Conservation (phyloP, 805 yeast genomes). For the Peterozyma toletana region DNA sequence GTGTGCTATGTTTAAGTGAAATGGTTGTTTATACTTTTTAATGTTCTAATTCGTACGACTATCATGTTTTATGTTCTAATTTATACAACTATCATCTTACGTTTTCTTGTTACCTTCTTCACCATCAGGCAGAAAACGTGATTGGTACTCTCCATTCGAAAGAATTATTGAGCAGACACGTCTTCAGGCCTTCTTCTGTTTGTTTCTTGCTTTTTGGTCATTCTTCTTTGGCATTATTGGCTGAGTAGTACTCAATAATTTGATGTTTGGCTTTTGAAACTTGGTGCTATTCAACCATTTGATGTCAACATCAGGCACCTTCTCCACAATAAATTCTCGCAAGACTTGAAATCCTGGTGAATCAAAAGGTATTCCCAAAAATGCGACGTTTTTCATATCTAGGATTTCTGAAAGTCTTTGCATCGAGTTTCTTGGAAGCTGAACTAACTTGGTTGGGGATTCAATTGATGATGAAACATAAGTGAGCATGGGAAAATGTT, state of each 20-base stretch:
- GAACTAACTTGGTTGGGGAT: conserved; percentile 45
- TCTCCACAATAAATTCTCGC: conserved; percentile 5
- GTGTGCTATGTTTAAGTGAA: no score
- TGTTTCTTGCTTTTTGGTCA: conserved; percentile 10
- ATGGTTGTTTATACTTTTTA: no score
- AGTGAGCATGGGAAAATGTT: conserved; percentile 52
- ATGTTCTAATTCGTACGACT: no score
- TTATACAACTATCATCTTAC: no score
- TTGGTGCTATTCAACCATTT: conserved; percentile 36
- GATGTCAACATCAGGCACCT: conserved; percentile 29
- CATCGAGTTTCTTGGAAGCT: conserved; percentile 43
- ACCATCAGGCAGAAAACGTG: no score
- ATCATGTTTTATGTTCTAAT: no score
- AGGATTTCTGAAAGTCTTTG: conserved; percentile 23
- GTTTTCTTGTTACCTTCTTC: no score
- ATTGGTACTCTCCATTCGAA: no score
- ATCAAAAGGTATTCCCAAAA: conserved; percentile 25
- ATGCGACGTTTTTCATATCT: conserved; percentile 21
- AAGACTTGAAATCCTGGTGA: conserved; percentile 22
- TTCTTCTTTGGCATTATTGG: conserved; percentile 28
- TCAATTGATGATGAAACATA: conserved; percentile 31
- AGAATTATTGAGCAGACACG: not conserved
- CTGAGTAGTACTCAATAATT: conserved; percentile 37
- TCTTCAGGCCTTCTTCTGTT: not conserved
- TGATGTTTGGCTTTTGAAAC: conserved; percentile 30